Percentiles rank a stretch among this genome's conserved stretches.
Conservation (phyloP, 140 eudicot species). For the Oenanthe javanica region DNA sequence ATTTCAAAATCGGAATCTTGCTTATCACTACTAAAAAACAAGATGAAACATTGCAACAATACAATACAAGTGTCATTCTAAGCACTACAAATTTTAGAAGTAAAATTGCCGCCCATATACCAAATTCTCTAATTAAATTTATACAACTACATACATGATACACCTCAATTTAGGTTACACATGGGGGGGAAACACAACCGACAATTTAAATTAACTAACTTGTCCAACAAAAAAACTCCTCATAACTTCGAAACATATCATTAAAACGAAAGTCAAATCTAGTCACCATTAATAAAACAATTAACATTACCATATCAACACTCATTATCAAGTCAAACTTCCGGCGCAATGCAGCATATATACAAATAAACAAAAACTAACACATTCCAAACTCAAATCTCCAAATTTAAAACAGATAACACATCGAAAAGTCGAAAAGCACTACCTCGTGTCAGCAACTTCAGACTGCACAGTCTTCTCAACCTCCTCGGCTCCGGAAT, state of each 20-base stretch:
- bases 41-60: background rate
- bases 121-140: background rate
- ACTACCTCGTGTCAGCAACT: conserved; percentile 37
- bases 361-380: background rate
- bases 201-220: background rate
- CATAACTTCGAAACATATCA: background rate
- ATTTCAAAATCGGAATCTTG: background rate
- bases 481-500: conserved; percentile 30
- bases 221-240: background rate
- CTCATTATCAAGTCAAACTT: background rate
- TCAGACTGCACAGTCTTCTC: conserved; percentile 50
- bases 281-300: too few relatives aligned
- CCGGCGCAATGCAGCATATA: background rate
- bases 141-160: background rate
- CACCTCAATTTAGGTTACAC: background rate
- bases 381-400: background rate
- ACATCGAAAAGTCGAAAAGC: background rate
- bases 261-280: background rate
- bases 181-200: too few relatives aligned
- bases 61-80: background rate
- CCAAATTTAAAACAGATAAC: background rate
- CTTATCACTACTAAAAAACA: background rate
- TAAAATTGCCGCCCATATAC: background rate
- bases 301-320: too few relatives aligned
- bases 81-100: background rate